Evolutionary conservation across 257 asterid species (phyloP).

Genomic region (Solanum appendiculatum): DNA sequence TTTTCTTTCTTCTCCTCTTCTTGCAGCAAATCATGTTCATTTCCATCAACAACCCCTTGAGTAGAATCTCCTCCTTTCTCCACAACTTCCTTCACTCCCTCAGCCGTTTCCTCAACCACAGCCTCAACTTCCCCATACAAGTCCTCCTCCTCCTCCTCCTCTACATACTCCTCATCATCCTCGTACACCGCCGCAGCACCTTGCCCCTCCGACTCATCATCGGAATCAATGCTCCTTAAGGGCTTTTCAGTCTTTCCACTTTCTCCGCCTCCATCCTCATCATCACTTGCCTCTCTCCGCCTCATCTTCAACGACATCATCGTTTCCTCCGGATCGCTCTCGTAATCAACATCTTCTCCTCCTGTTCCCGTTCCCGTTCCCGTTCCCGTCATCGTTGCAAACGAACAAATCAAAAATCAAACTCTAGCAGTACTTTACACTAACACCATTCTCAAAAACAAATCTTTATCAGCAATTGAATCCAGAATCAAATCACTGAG

Average conservation of each 20-base stretch:
- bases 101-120: conserved; percentile 9
- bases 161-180: conserved; percentile 3
- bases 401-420: not conserved
- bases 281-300: conserved; percentile 91
- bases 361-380: conserved; percentile 5
- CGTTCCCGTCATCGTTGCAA: conserved; percentile 19
- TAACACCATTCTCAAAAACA: not conserved
- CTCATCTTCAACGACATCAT: conserved; percentile 78
- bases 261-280: conserved; percentile 42
- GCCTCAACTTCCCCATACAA: conserved; percentile 4
- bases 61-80: conserved; percentile 15
- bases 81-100: not conserved
- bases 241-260: conserved; percentile 19
- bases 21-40: conserved; percentile 20
- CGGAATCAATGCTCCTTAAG: conserved; percentile 47
- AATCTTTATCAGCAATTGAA: not conserved
- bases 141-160: conserved; percentile 36
- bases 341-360: conserved; percentile 61
- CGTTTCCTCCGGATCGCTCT: conserved; percentile 97
- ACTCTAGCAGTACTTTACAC: not conserved
- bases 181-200: conserved; percentile 48
- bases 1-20: conserved; percentile 49
- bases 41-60: conserved; percentile 22
- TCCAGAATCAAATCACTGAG: not conserved
- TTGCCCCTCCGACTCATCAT: conserved; percentile 54